phyloP scores from a whole-genome alignment of 768 basidiomycete genomes.

The Tulasnella sp. region DNA sequence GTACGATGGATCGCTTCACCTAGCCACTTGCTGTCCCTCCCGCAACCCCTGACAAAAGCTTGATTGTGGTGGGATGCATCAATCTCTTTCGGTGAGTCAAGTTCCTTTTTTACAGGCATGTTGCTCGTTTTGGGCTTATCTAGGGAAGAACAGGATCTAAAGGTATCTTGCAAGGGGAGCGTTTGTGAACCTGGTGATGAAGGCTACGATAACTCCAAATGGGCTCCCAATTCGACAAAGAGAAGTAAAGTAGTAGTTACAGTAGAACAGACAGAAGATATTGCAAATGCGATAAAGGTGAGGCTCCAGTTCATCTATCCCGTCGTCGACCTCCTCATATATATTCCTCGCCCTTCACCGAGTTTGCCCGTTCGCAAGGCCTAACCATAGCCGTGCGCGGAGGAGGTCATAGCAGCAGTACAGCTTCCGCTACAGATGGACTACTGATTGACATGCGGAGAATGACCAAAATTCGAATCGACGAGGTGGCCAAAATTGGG shows the following conservation, averaged over 20 bases:
- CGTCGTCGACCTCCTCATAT: neutral
- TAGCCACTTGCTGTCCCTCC: too few relatives aligned
- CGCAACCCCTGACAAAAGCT: too few relatives aligned
- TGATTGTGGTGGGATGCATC: neutral
- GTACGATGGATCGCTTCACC: too few relatives aligned
- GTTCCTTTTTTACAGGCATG: neutral
- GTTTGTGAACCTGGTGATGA: neutral
- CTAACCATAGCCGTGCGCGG: conserved; percentile 26
- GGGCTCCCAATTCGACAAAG: conserved; percentile 24
- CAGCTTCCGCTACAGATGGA: conserved; percentile 39
- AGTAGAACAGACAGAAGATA: neutral
- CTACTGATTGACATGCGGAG: conserved; percentile 31
- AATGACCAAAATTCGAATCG: conserved; percentile 16
- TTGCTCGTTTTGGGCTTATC: neutral
- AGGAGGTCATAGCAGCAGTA: conserved; percentile 43
- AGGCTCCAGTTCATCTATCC: too few relatives aligned
- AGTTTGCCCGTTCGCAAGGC: conserved; percentile 11
- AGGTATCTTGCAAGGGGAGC: neutral
- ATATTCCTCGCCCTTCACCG: neutral
- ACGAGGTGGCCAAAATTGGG: conserved; percentile 5
- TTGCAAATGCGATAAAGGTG: neutral
- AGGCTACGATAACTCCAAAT: conserved; percentile 24
- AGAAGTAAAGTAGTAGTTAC: conserved; percentile 21
- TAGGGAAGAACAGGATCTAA: neutral
- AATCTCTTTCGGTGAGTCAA: neutral